Percentiles rank a stretch among this genome's conserved stretches.
Evolutionary conservation across 805 yeast species (phyloP).

Genomic region (Cyberlindnera meyerae): DNA sequence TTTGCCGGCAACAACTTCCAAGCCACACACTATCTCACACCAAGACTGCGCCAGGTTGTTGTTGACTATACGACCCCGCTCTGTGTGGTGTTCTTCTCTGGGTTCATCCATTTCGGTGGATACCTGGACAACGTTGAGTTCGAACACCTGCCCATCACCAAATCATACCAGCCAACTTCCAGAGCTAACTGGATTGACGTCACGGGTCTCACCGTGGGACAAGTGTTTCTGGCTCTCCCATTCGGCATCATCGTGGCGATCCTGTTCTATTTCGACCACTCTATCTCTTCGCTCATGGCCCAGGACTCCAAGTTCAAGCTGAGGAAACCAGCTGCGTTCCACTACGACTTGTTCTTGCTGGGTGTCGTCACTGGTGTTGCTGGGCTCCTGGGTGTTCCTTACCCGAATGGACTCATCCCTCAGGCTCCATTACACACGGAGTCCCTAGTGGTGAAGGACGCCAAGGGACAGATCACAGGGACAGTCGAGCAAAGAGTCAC

Average conservation of each 20-base stretch:
- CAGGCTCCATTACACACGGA: constrained; percentile 94
- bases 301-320: constrained; percentile 79
- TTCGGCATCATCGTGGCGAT: constrained; percentile 83
- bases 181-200: constrained; percentile 37
- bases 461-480: constrained; percentile 16
- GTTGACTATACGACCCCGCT: constrained; percentile 85
- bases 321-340: constrained; percentile 83
- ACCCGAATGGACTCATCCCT: constrained; percentile 95
- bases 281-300: constrained; percentile 89
- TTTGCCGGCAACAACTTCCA: constrained; percentile 49
- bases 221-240: constrained; percentile 86
- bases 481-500: constrained; percentile 90
- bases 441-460: constrained; percentile 53
- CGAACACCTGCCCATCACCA: constrained; percentile 61
- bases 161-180: constrained; percentile 71
- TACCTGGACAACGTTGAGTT: constrained; percentile 52
- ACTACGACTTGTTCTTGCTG: constrained; percentile 82
- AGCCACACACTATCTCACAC: constrained; percentile 56
- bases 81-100: constrained; percentile 84
- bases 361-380: constrained; percentile 86
- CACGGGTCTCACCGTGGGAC: constrained; percentile 46
- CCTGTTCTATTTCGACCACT: constrained; percentile 91
- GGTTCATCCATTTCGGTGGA: constrained; percentile 90
- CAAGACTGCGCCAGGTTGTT: constrained; percentile 58
- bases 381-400: constrained; percentile 87